These are phyloP conservation scores for Zygosaccharomyces lentus DNA, from an alignment of 805 yeast species.

Conservation along the genomic window DNA sequence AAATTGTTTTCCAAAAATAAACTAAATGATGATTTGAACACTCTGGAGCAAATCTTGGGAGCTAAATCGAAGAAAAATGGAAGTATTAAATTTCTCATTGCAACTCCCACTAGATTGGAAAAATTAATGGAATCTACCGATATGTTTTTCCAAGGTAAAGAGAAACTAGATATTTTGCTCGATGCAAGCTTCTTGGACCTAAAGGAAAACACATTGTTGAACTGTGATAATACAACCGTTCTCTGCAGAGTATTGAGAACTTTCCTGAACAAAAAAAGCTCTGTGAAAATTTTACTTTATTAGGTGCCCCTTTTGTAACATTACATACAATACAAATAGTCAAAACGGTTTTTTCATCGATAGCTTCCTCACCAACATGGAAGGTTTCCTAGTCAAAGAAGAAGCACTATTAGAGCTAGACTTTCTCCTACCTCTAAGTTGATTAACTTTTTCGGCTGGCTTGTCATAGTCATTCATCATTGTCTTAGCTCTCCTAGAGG, in stretches of 20 bases:
- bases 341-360: constrained; percentile 31
- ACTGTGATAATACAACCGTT: constrained; percentile 26
- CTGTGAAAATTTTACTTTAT: constrained; percentile 33
- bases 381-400: constrained; percentile 34
- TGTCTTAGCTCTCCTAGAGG: constrained; percentile 6
- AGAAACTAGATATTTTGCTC: constrained; percentile 33
- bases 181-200: constrained; percentile 35
- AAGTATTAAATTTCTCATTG: constrained; percentile 26
- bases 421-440: constrained; percentile 34
- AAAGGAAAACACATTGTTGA: constrained; percentile 28
- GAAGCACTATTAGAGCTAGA: constrained; percentile 29
- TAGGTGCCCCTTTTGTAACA: constrained; percentile 10
- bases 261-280: constrained; percentile 31
- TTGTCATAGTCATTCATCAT: constrained; percentile 39
- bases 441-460: constrained; percentile 38
- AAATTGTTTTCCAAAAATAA: constrained; percentile 76
- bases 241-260: constrained; percentile 28
- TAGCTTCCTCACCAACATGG: constrained; percentile 35
- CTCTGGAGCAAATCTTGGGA: constrained; percentile 23
- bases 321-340: constrained; percentile 1
- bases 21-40: constrained; percentile 51
- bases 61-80: constrained; percentile 14
- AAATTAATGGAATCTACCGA: constrained; percentile 28
- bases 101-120: constrained; percentile 33
- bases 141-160: constrained; percentile 33